phyloP scores from a whole-genome alignment of 768 basidiomycete species.

The Tylopilus intermedius region DNA sequence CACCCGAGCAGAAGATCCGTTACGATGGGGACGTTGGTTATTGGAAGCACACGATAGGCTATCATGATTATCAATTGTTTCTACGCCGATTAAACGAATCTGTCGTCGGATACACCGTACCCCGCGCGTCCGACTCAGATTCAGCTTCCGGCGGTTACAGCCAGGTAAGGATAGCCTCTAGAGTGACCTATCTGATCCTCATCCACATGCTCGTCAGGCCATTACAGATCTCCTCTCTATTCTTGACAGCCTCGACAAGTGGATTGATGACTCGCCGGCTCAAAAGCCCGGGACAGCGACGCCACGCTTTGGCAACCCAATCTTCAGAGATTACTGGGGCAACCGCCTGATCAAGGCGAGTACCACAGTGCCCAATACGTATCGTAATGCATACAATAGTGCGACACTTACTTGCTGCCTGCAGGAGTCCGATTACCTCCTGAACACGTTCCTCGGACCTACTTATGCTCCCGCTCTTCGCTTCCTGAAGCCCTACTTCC shows the following conservation, averaged over 20 bases:
- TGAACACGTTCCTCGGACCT: slow-evolving; percentile 44
- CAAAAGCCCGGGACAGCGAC: slow-evolving; percentile 42
- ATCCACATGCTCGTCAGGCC: slow-evolving; percentile 33
- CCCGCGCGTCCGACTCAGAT: slow-evolving; percentile 26
- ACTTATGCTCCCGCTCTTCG: slow-evolving; percentile 44
- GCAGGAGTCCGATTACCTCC: slow-evolving; percentile 53
- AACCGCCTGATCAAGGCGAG: slow-evolving; percentile 69
- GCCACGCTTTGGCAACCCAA: slow-evolving; percentile 89
- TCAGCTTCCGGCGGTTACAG: slow-evolving; percentile 1
- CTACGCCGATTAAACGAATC: slow-evolving; percentile 71
- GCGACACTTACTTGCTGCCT: neutral
- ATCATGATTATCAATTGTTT: slow-evolving; percentile 70
- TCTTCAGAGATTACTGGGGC: slow-evolving; percentile 79
- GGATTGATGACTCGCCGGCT: slow-evolving; percentile 82
- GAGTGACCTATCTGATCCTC: neutral
- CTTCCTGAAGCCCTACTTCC: slow-evolving; percentile 71
- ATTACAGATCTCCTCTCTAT: slow-evolving; percentile 46
- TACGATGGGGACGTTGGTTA: slow-evolving; percentile 65
- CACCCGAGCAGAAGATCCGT: slow-evolving; percentile 55
- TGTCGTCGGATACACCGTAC: slow-evolving; percentile 61
- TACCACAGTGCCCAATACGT: neutral
- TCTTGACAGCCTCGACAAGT: slow-evolving; percentile 60
- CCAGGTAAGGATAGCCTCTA: slow-evolving; percentile 16
- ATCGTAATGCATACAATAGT: neutral
- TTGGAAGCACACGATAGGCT: slow-evolving; percentile 74